A percentile compares a stretch with the other conserved stretches of the same genome.
Evolutionary conservation across 495 filamentous ascomycete species (phyloP).

Genomic region (Melanomma pulvis-pyrius): DNA sequence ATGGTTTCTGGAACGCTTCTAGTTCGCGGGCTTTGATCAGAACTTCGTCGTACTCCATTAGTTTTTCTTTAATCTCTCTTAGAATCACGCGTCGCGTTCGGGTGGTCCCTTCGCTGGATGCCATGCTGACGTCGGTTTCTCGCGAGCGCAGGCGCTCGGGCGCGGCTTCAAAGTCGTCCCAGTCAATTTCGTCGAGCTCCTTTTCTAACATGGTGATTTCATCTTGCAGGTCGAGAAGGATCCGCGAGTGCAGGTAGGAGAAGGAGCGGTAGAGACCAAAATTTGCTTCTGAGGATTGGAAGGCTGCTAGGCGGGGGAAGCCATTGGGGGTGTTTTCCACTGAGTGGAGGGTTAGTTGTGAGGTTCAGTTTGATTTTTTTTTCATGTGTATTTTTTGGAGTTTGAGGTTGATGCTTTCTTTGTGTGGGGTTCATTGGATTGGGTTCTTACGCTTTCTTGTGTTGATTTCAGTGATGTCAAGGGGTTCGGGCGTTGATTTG

Average conservation of each 20-base stretch:
- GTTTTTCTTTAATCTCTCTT: slow-evolving; percentile 38
- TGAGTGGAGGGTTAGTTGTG: too few relatives aligned
- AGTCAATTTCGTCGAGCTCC: slow-evolving; percentile 42
- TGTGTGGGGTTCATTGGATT: neutral
- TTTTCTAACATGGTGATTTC: slow-evolving; percentile 44
- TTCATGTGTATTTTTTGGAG: too few relatives aligned
- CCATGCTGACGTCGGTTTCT: slow-evolving; percentile 23
- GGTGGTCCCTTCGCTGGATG: slow-evolving; percentile 8
- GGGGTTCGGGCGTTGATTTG: slow-evolving; percentile 20
- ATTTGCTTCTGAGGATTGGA: slow-evolving; percentile 44
- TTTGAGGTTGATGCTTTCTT: too few relatives aligned
- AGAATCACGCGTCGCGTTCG: slow-evolving; percentile 40
- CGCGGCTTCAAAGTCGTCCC: slow-evolving; percentile 31
- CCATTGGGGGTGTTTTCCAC: slow-evolving; percentile 46
- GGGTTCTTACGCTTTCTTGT: slow-evolving; percentile 30
- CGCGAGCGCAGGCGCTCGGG: slow-evolving; percentile 32
- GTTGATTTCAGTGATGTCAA: slow-evolving; percentile 27
- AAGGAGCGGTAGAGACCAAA: slow-evolving; percentile 49
- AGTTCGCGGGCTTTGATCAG: slow-evolving; percentile 46
- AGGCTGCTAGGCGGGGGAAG: slow-evolving; percentile 46
- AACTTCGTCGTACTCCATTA: slow-evolving; percentile 47
- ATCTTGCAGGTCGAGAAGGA: slow-evolving; percentile 46
- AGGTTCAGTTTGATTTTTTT: too few relatives aligned
- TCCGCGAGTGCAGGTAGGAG: slow-evolving; percentile 44
- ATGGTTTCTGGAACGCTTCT: slow-evolving; percentile 43